Percentiles rank a stretch among this genome's conserved stretches.
These are phyloP conservation scores for Eucalyptus dawsonii DNA, from an alignment of 345 rosid species.

Conservation along the genomic window DNA sequence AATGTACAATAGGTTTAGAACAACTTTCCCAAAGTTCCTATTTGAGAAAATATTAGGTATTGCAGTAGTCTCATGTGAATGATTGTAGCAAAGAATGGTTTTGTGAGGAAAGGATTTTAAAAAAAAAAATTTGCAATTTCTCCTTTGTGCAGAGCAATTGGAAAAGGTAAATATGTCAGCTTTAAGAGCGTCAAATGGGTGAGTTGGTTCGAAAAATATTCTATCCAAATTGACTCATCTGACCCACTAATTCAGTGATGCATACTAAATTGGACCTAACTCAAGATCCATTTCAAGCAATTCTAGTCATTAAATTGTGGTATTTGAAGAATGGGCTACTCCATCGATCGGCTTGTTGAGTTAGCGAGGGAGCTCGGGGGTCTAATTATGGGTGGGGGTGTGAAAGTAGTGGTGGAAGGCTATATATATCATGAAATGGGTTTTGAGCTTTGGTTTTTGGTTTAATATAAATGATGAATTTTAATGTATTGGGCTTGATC, in stretches of 20 bases:
- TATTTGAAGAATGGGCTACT: neutral
- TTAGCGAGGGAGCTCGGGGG: neutral
- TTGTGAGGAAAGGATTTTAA: neutral
- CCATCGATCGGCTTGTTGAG: neutral
- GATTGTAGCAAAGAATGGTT: too few species aligned
- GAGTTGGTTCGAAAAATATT: neutral
- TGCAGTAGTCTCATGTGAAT: neutral
- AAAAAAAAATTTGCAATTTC: neutral
- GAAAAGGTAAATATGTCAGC: too few species aligned
- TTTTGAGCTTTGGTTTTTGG: neutral
- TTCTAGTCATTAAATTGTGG: neutral
- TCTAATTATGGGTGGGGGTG: too few species aligned
- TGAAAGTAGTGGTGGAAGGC: too few species aligned
- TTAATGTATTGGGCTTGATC: neutral
- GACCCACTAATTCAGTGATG: neutral
- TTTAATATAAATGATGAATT: too few species aligned
- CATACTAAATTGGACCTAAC: too few species aligned
- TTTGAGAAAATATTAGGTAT: too few species aligned
- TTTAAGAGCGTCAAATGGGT: neutral
- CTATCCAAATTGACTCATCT: neutral
- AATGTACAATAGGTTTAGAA: too few species aligned
- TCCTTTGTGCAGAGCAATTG: neutral
- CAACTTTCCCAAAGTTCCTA: neutral
- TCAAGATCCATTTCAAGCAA: neutral
- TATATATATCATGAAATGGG: neutral